Evolutionary conservation across 768 basidiomycete species (phyloP).

Genomic region (Leccinellum albellum): DNA sequence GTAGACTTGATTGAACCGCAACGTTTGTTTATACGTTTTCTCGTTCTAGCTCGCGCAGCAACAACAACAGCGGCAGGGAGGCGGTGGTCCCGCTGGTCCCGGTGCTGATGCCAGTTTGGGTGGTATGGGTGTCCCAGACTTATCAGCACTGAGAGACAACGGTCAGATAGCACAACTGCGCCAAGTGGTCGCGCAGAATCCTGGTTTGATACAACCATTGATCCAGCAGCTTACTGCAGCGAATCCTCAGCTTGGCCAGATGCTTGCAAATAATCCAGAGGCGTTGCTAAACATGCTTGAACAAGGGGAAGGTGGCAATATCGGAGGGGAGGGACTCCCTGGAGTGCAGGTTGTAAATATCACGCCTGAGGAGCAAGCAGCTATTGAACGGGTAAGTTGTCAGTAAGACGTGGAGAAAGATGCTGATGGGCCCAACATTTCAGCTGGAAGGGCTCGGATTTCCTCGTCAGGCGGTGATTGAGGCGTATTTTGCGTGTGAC

Average conservation of each 20-base stretch:
- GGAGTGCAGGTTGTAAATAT: conserved; percentile 56
- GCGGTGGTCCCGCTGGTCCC: conserved; percentile 27
- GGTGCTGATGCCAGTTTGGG: conserved; percentile 24
- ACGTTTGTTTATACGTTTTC: neutral
- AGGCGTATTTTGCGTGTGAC: conserved; percentile 94
- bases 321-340: conserved; percentile 34
- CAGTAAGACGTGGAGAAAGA: neutral
- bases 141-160: conserved; percentile 54
- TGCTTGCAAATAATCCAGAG: conserved; percentile 70
- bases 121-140: conserved; percentile 32
- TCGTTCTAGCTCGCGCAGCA: conserved; percentile 64
- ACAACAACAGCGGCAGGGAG: conserved; percentile 40
- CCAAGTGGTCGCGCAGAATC: conserved; percentile 70
- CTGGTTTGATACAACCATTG: conserved; percentile 69
- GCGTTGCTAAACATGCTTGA: conserved; percentile 59
- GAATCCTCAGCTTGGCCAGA: conserved; percentile 74
- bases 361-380: conserved; percentile 82
- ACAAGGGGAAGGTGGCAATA: conserved; percentile 37
- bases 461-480: conserved; percentile 69
- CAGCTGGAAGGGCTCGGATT: conserved; percentile 90
- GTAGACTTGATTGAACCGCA: neutral
- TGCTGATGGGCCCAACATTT: conserved; percentile 5
- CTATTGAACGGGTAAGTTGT: conserved; percentile 78
- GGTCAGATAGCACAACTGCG: conserved; percentile 73
- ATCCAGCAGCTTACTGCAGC: conserved; percentile 74